Base-by-base conservation (phyloP, 1,139 yeast species). In the Zygoascus meyerae region DNA sequence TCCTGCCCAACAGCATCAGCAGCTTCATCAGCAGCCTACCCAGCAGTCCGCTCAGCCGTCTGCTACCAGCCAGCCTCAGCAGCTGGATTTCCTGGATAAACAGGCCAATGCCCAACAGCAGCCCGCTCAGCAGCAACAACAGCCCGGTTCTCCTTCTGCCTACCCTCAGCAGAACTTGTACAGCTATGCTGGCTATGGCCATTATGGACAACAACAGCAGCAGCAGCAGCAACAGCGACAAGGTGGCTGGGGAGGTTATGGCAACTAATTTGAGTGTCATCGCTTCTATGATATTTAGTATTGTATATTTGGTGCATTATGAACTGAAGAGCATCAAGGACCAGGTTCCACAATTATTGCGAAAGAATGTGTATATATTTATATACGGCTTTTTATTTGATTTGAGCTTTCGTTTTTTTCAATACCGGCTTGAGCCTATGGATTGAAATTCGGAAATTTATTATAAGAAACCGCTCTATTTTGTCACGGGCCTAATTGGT, bases 101-200 rank as follows among this genome's bases (percentile, higher is more conserved):
- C 60, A 49, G 45, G 48, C 42, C 9, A 49, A 40, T 18, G 48
- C 29, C 6, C 51, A 47, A 37, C 44, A 44, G 40, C 54, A 38
- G 31, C 50, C 40, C 40, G 17, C 47, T 18, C 59, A 45, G 46
- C 52, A 42, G 34, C 56, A 49, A 47, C 54, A 38, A 35, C 55
- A 43, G 46, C 45, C 45, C 4, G 45, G 45, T 12, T 42, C 42
- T 32, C 48, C 51, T 39, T 43, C 50, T 39, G 47, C 49, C 17
- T 53, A 48, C 43, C 58, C 53, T 29, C 62, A 48, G 60, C 64
- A 50, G 58, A 61, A 61, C 50, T 49, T 60, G 54, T 61, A 61
- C 48, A 40, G 55, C 34, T 60, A 56, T 48, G 60, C 63, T 40
- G 64, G 65, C 30, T 61, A 61, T 47, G 65, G 65, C 36, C 64